phyloP scores from a whole-genome alignment of 75 land plant genomes.

The Cunninghamia lanceolata region DNA sequence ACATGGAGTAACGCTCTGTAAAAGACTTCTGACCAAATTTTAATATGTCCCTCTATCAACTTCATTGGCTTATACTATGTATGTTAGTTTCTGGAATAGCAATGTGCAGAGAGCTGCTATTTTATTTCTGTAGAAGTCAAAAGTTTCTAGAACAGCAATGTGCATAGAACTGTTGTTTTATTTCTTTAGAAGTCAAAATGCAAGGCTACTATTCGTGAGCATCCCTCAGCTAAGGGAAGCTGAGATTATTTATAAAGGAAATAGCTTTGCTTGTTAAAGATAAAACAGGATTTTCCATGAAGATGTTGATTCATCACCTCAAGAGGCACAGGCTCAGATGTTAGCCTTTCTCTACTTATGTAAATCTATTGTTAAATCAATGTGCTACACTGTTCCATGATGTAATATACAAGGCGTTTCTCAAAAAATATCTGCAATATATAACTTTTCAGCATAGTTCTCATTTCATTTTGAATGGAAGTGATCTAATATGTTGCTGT shows the following conservation, averaged over 20 bases:
- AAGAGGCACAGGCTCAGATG: background rate
- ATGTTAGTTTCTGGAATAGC: background rate
- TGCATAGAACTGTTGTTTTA: background rate
- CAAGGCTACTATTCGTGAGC: background rate
- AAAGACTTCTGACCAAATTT: background rate
- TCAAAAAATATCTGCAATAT: no score
- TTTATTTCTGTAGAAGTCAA: no score
- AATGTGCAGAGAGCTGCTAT: background rate
- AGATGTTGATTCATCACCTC: background rate
- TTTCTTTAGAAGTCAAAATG: background rate
- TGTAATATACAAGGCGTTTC: no score
- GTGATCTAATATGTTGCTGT: background rate
- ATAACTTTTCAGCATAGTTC: background rate
- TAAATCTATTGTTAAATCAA: background rate
- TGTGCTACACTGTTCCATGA: background rate
- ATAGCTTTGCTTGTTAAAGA: no score
- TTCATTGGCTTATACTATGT: background rate
- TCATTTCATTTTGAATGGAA: background rate
- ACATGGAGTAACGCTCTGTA: background rate
- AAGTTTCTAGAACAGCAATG: background rate
- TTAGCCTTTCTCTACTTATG: background rate
- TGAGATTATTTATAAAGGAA: no score
- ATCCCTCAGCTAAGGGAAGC: background rate
- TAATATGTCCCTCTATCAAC: background rate
- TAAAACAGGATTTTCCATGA: no score